Evolutionary conservation across 768 basidiomycete genomes (phyloP), one percentile per base, ranked within the genome.

Genomic region (Cystoderma amianthinum): DNA sequence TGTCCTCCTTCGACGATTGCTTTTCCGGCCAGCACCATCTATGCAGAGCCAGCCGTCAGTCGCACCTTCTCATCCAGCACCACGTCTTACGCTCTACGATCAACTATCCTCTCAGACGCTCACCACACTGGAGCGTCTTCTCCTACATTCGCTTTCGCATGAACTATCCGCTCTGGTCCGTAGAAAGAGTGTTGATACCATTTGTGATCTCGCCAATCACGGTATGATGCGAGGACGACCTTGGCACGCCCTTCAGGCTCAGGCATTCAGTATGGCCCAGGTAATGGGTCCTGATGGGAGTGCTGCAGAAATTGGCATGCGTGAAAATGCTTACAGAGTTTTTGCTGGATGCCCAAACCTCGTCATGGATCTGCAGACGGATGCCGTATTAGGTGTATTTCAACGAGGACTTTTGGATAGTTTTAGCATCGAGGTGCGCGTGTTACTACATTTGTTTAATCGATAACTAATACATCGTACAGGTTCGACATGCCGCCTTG

Each of bases 211-310:
- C 20, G 82, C 87, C 4, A 82, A 82, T 42, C 76, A 84, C 44
- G 76, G 76, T 9, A 86, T 90, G 82, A 55, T 59, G 12, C 72
- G 85, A 2, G 88, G 87, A 1, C 61, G 85, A 6, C 86, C 85
- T 2, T 91, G 87, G 87, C 85, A 87, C 53, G 82, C 81, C 2
- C 65, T 90, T 1, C 87, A 89, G 53, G 76, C 74, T 0, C 82
- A 82, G 41, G 69, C 72, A 0, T 89, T 89, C 51, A 67, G 61
- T 35, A 85, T 87, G 82, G 69, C 74, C 0, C 71, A 74, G 42
- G 59, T 52, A 10, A 21, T 5, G 41, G 20, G 43, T 4, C 51
- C 60, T 25, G 37, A 45, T 20, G 39, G 50, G 38, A 45, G 51
- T 32, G 45, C 49, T 17, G 42, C 41, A 5, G 46, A 40, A 30